Base-by-base conservation (phyloP, 2,329 filamentous ascomycete species). In the Cytospora leucostoma region DNA sequence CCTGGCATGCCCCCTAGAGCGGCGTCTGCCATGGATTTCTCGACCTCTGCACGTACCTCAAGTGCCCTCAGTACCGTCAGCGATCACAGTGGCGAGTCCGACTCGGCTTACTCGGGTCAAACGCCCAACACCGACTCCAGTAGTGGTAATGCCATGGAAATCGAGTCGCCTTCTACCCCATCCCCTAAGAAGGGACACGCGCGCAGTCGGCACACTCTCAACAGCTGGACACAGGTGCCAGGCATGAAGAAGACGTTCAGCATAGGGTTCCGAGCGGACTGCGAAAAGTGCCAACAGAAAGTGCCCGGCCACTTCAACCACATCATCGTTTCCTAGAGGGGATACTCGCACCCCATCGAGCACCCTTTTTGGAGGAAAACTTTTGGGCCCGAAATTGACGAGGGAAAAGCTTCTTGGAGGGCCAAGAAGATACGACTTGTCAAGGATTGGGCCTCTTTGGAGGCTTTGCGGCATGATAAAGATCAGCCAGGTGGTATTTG, bases 271-370 rank as follows among this genome's bases (percentile, higher is more conserved):
- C 81, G 90, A 67, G 83, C 87, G 13, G 90, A 92, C 74, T 93
- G 90, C 72, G 89, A 92, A 66, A 92, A 92, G 75, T 93, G 90
- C 75, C 83, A 83, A 52, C 81, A 84, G 72, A 90, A 88, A 72
- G 88, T 92, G 8, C 90, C 90, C 0, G 90, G 90, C 1, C 90
- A 93, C 73, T 93, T 92, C 72, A 92, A 90, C 71, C 90, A 93
- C 75, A 91, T 93, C 65, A 86, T 92, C 67, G 82, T 87, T 70
- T 85, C 84, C 55, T 87, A 85, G 79, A 47, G 58, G 64, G 64
- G 27, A 34, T 10, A 57, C 32, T 50, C 56, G 27, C 21, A 60
- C 35, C 61, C 64, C 19, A 60, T 63, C 15, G 64, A 60, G 33
- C 61, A 65, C 57, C 61, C 47, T 3, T 15, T 58, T 47, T 65